These are phyloP conservation scores for Colletotrichum kahawae DNA, from an alignment of 2,329 filamentous ascomycete species.

Conservation along the genomic window DNA sequence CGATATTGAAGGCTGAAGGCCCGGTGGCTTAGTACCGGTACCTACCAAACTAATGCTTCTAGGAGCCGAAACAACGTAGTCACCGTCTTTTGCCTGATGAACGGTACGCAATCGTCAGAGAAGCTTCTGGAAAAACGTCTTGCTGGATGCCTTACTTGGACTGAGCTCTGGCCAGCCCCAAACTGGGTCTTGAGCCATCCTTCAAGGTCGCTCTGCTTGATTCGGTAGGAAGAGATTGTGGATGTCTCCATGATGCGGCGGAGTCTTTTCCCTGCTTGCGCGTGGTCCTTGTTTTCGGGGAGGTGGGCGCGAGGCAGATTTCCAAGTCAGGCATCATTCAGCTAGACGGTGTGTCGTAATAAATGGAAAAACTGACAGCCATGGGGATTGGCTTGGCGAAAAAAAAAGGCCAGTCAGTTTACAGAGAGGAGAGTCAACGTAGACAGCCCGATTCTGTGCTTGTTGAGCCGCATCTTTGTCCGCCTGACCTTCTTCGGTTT, in stretches of 20 bases:
- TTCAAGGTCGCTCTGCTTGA: neutral
- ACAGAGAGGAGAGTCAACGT: neutral
- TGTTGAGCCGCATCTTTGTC: neutral
- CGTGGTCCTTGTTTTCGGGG: no score
- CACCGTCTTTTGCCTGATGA: neutral
- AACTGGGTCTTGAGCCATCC: neutral
- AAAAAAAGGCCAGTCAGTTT: neutral
- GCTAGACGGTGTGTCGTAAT: neutral
- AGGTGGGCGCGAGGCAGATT: neutral
- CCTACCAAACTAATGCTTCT: neutral
- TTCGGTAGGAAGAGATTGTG: neutral
- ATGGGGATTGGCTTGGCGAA: neutral
- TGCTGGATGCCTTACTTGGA: neutral
- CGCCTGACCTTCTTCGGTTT: neutral
- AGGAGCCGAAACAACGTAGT: neutral
- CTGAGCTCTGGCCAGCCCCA: neutral
- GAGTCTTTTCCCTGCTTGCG: neutral
- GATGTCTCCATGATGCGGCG: neutral
- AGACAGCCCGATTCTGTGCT: neutral
- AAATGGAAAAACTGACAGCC: neutral
- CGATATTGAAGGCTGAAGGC: no score
- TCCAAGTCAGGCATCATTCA: neutral
- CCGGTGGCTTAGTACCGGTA: neutral
- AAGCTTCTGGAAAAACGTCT: no score
- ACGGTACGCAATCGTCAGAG: no score